Base-by-base conservation (phyloP, 2,329 filamentous ascomycete genomes). In the Dendrostoma leiphaemia region DNA sequence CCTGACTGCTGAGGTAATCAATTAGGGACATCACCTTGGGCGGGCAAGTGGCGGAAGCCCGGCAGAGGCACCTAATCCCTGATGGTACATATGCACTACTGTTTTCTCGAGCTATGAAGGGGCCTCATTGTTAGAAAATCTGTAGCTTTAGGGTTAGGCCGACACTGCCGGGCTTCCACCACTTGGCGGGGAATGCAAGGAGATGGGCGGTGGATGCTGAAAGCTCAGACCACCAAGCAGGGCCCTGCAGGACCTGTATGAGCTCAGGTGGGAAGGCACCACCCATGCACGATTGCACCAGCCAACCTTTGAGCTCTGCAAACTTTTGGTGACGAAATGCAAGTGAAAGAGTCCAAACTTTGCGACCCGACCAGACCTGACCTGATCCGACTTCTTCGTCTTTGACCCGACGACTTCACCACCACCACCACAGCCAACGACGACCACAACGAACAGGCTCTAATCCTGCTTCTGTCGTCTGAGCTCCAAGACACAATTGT, bases 261-360 rank as follows among this genome's bases (percentile, higher is more conserved):
- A 23, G 24, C 37, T 13, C 7, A 24, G 17, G 43, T 32, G n/a
- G n/a, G n/a, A n/a, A n/a, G n/a, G n/a, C n/a, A n/a, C n/a, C n/a
- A n/a, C n/a, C n/a, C n/a, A n/a, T n/a, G n/a, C n/a, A n/a, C n/a
- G n/a, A n/a, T n/a, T n/a, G n/a, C n/a, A 45, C 43, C 26, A 15
- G 19, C 7, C 44, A 15, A 34, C 3, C 17, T n/a, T 19, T 17
- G 28, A 31, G 44, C 23, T 19, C 32, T 23, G 44, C 44, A 46
- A 46, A 46, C n/a, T 32, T 34, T 32, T 46, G 44, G 44, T 46
- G 44, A 46, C 44, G 44, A 46, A 46, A 46, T 46, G 28, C 17
- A 31, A 34, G n/a, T 13, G 23, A 32, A 31, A 3, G 12, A 45
- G 8, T 23, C 24, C 43, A 32, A 52, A 47, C 31, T 48, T 47